Evolutionary conservation across 495 filamentous ascomycete genomes (phyloP).

Genomic region (Daldinia concentrica): DNA sequence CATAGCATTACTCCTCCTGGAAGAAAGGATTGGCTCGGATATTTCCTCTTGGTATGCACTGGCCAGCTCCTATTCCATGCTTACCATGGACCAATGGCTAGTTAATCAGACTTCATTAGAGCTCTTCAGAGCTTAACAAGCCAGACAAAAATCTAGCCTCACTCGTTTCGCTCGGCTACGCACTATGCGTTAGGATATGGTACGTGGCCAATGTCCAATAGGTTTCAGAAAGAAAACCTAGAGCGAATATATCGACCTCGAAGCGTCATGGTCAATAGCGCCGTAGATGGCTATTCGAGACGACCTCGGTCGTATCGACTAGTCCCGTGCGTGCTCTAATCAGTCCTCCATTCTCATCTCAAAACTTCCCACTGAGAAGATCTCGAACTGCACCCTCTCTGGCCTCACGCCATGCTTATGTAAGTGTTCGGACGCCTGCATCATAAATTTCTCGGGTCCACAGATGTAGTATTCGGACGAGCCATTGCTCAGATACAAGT

Average conservation of each 20-base stretch:
- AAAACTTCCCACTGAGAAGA: constrained; percentile 65
- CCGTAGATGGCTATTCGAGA: not conserved
- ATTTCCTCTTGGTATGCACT: not conserved
- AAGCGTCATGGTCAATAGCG: not conserved
- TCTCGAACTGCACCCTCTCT: constrained; percentile 65
- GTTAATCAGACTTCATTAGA: not conserved
- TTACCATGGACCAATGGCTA: not conserved
- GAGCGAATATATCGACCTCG: not conserved
- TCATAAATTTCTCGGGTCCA: constrained; percentile 69
- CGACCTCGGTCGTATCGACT: not conserved
- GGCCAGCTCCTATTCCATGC: not conserved
- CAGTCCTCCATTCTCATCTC: constrained; percentile 38
- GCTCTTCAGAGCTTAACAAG: not conserved
- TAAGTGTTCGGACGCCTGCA: constrained; percentile 55
- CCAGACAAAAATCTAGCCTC: not conserved
- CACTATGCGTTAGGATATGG: not conserved
- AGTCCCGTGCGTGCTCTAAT: not conserved
- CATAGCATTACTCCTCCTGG: not conserved
- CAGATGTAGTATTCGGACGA: constrained; percentile 73
- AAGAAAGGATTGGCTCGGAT: not conserved
- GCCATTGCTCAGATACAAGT: constrained; percentile 61
- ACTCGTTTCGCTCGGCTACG: not conserved
- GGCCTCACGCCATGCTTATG: constrained; percentile 54
- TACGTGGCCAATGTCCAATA: not conserved
- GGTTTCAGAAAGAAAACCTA: not conserved